Evolutionary conservation across 139 green algal species (phyloP), one percentile per base, ranked within the genome.

Genomic region (Parachlorella kessleri): DNA sequence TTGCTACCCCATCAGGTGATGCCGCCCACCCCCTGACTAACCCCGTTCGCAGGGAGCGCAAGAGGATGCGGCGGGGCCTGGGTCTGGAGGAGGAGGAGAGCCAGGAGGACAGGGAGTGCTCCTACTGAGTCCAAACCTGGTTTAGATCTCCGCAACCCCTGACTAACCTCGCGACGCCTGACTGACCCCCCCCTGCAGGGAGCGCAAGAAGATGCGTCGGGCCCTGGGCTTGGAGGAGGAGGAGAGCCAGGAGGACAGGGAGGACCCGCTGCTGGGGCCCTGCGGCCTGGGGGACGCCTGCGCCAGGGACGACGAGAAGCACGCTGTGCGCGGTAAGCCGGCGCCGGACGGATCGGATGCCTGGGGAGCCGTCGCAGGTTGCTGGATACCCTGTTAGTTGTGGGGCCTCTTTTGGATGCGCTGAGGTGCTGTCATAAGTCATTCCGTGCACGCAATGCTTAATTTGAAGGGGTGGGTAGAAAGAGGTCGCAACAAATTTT

Each of bases 21-120:
- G n/a, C n/a, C n/a, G n/a, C n/a, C n/a, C n/a, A n/a, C n/a, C n/a
- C n/a, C n/a, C n/a, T n/a, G n/a, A n/a, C n/a, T n/a, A n/a, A n/a
- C n/a, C n/a, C n/a, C n/a, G n/a, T n/a, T 59, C 54, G 41, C 75
- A 80, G 75, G 65, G 37, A 80, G 75, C 75, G 75, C 64, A 73
- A 73, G 75, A 33, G 38, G 0, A 30, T 80, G 65, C 75, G 75
- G 4, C 70, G 63, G 64, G 28, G 73, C 63, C 7, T 80, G 75
- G 75, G 75, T 0, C 41, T 80, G 75, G 75, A 67, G 0, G 64
- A 80, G 1, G 64, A 66, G 5, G 75, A 73, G 33, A 64, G 73
- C 38, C 40, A 26, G 9, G 64, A 73, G 33, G 40, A 30, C n/a
- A 65, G 71, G 24, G 75, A 80, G n/a, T n/a, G n/a, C n/a, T n/a